Base-by-base conservation (phyloP, 2,329 filamentous ascomycete genomes). In the Aspergillus jensenii region DNA sequence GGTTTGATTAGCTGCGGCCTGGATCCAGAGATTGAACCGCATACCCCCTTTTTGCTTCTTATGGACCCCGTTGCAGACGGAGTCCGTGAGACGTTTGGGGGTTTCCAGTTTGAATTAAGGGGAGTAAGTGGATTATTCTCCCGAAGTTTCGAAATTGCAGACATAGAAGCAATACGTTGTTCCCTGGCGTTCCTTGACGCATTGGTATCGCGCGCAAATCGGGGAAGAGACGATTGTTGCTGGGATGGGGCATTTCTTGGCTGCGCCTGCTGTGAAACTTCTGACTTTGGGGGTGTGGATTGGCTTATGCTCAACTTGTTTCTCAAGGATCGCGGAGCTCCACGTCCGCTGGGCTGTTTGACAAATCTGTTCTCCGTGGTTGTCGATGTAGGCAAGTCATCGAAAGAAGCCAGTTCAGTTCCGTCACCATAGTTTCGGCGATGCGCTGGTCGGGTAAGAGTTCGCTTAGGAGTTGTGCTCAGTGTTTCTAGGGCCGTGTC, bases 1-100 rank as follows among this genome's bases (percentile, higher is more conserved):
- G 93, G 91, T 59, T 93, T 89, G 69, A 98, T 98, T 60, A 99
- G 81, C 66, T 93, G 90, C 55, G 95, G 95, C 73, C 93, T 95
- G 63, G 65, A 66, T 25, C 67, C 65, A 44, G 68, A 61, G 50
- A 75, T 71, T 53, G 72, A 76, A 15, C 64, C 58, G 11, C 65
- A 56, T 63, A 68, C 75, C 17, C 60, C 60, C 58, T 75, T 77
- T 62, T 77, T 81, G 67, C 76, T 80, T 60, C 78, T 76, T 44
- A 79, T 71, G 35, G 81, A 72, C 55, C 75, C 77, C 27, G 82
- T 81, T 65, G 78, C 82, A 6, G 77, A 77, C 60, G 80, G 76
- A 60, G 79, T 81, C 27, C 80, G 77, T 35, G 81, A 77, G 53
- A 78, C 76, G 44, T 82, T 77, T 60, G 82, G 81, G 17, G 82